Evolutionary conservation across 2,329 filamentous ascomycete genomes (phyloP).

Genomic region (Escovopsis weberi): DNA sequence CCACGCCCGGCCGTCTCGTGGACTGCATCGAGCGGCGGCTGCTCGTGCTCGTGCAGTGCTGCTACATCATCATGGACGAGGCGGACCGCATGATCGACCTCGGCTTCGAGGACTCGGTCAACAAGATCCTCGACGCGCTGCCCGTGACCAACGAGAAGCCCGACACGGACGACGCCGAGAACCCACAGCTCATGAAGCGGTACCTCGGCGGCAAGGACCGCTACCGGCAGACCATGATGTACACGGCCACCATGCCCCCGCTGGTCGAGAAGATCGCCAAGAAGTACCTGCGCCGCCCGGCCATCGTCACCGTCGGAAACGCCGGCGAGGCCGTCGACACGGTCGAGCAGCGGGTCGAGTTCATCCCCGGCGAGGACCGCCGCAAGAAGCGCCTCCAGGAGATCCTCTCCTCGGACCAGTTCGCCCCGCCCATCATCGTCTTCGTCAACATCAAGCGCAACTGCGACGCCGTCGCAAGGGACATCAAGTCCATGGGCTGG

Average conservation of each 20-base stretch:
- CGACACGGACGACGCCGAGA: conserved; percentile 81
- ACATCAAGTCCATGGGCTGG: conserved; percentile 91
- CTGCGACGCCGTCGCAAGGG: conserved; percentile 85
- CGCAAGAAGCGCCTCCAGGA: conserved; percentile 92
- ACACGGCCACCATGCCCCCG: conserved; percentile 94
- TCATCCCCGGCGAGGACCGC: conserved; percentile 81
- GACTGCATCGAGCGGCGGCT: conserved; percentile 93
- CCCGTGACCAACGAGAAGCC: conserved; percentile 91
- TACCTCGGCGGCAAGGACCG: conserved; percentile 61
- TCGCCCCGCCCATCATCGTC: conserved; percentile 83
- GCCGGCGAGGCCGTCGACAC: conserved; percentile 93
- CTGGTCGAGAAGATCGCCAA: conserved; percentile 91
- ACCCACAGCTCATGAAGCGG: conserved; percentile 69
- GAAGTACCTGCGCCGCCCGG: conserved; percentile 85
- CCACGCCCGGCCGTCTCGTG: conserved; percentile 91
- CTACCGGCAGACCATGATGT: conserved; percentile 99
- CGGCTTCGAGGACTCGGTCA: conserved; percentile 93
- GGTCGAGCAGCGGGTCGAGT: conserved; percentile 92
- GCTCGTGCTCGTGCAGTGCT: conserved; percentile 87
- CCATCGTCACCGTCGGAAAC: conserved; percentile 89
- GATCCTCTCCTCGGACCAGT: conserved; percentile 69
- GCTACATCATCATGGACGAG: conserved; percentile 99
- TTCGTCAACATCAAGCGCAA: conserved; percentile 99
- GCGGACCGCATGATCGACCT: conserved; percentile 98
- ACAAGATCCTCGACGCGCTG: conserved; percentile 90